These are phyloP conservation scores for Blumeria graminis DNA, from an alignment of 2,329 filamentous ascomycete species.

Conservation along the genomic window DNA sequence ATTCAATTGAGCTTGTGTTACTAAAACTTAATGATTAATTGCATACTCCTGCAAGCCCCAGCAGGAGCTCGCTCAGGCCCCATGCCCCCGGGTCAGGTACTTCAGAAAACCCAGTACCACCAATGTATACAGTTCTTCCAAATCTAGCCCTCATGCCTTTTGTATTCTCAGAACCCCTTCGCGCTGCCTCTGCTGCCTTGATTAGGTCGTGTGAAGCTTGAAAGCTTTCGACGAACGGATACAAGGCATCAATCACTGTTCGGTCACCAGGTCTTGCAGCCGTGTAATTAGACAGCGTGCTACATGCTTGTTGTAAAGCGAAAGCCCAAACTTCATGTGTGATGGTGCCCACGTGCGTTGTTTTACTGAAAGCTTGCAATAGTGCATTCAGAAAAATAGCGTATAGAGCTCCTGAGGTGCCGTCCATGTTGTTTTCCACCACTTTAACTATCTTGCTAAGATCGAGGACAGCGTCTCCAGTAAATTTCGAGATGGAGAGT, in stretches of 20 bases:
- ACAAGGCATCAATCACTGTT: conserved; percentile 71
- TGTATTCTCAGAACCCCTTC: conserved; percentile 54
- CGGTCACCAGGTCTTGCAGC: conserved; percentile 74
- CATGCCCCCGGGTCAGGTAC: conserved; percentile 58
- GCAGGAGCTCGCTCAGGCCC: conserved; percentile 56
- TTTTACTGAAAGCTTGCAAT: conserved; percentile 21
- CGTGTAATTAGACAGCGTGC: conserved; percentile 58
- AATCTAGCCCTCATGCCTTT: conserved; percentile 83
- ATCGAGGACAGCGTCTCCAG: conserved; percentile 33
- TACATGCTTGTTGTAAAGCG: conserved; percentile 47
- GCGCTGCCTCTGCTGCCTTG: conserved; percentile 51
- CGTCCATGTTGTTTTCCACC: conserved; percentile 48
- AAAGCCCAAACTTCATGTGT: conserved; percentile 27
- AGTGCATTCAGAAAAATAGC: conserved; percentile 54
- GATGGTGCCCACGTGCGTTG: conserved; percentile 12
- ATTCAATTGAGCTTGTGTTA: too few species aligned
- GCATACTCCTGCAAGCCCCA: conserved; percentile 38
- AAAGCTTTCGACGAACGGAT: conserved; percentile 63
- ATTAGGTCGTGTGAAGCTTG: conserved; percentile 38
- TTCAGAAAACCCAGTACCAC: conserved; percentile 46
- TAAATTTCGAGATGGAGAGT: conserved; percentile 20
- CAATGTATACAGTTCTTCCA: conserved; percentile 63
- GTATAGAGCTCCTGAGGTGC: conserved; percentile 52
- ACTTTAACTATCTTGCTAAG: conserved; percentile 34
- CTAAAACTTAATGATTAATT: too few species aligned